These are phyloP conservation scores for Glycyrrhiza uralensis DNA, from an alignment of 306 rosid species.

Conservation along the genomic window DNA sequence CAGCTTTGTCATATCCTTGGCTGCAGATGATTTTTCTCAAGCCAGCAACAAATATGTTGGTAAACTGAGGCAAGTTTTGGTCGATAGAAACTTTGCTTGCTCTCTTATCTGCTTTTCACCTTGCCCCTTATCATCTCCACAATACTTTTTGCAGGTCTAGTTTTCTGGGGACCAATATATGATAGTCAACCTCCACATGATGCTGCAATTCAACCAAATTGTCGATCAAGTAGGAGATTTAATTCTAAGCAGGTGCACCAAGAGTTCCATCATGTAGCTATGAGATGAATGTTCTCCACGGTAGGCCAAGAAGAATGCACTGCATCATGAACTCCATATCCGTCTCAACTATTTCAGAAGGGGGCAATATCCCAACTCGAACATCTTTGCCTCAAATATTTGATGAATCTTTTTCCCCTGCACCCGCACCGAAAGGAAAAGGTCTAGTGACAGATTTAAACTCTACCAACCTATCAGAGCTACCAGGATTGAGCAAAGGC, in stretches of 20 bases:
- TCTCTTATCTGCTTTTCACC: not conserved
- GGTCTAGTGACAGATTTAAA: slow-evolving; percentile 28
- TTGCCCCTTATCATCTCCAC: not conserved
- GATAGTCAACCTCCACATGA: slow-evolving; percentile 48
- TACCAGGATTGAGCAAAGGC: slow-evolving; percentile 19
- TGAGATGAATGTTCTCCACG: slow-evolving; percentile 57
- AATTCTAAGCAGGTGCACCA: slow-evolving; percentile 56
- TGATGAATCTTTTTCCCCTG: slow-evolving; percentile 29
- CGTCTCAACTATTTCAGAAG: slow-evolving; percentile 58
- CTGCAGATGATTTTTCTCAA: slow-evolving; percentile 55
- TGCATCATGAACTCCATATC: slow-evolving; percentile 62
- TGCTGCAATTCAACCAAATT: slow-evolving; percentile 15
- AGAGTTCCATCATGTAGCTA: slow-evolving; percentile 53
- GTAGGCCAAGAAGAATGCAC: slow-evolving; percentile 75
- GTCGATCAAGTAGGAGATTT: slow-evolving; percentile 43
- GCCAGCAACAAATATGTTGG: slow-evolving; percentile 61
- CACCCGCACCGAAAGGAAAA: slow-evolving; percentile 41
- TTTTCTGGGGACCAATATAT: slow-evolving; percentile 60
- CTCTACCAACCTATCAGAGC: slow-evolving; percentile 29
- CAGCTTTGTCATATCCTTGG: slow-evolving; percentile 51
- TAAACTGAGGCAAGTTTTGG: slow-evolving; percentile 64
- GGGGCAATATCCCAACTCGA: slow-evolving; percentile 58
- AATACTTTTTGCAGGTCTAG: slow-evolving; percentile 56
- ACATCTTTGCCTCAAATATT: slow-evolving; percentile 32
- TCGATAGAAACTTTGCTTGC: not conserved